Evolutionary conservation across 176 grass and related monocot species (phyloP).

Genomic region (Saccharum officinarum): DNA sequence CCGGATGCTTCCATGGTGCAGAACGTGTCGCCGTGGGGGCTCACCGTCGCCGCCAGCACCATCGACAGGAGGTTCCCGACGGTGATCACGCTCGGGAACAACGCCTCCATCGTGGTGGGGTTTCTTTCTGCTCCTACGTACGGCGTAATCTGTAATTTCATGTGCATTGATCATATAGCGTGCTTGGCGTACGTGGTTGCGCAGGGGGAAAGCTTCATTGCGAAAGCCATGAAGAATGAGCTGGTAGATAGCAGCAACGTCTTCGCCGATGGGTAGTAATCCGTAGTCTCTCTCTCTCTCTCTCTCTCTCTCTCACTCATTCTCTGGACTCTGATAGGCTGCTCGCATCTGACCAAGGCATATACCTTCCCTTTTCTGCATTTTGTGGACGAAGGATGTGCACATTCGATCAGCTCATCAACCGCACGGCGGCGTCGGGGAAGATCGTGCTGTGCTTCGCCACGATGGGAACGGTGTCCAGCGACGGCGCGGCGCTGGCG

Average conservation of each 20-base stretch:
- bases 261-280: slow-evolving; percentile 74
- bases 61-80: slow-evolving; percentile 88
- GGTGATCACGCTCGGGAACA: slow-evolving; percentile 75
- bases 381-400: slow-evolving; percentile 51
- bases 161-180: background rate
- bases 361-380: background rate
- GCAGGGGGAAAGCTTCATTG: slow-evolving; percentile 75
- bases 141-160: no score
- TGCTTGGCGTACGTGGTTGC: background rate
- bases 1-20: slow-evolving; percentile 58
- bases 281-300: slow-evolving; percentile 11
- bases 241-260: slow-evolving; percentile 67
- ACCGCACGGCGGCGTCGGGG: slow-evolving; percentile 33
- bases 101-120: slow-evolving; percentile 64
- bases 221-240: slow-evolving; percentile 49
- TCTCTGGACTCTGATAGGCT: background rate
- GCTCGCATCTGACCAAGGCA: background rate
- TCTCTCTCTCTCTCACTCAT: background rate
- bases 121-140: background rate
- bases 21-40: slow-evolving; percentile 88
- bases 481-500: slow-evolving; percentile 52
- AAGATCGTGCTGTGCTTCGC: slow-evolving; percentile 82
- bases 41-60: slow-evolving; percentile 76
- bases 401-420: slow-evolving; percentile 43
- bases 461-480: slow-evolving; percentile 46